Evolutionary conservation across 2,329 filamentous ascomycete genomes (phyloP).

Genomic region (Colletotrichum tamarilloi): DNA sequence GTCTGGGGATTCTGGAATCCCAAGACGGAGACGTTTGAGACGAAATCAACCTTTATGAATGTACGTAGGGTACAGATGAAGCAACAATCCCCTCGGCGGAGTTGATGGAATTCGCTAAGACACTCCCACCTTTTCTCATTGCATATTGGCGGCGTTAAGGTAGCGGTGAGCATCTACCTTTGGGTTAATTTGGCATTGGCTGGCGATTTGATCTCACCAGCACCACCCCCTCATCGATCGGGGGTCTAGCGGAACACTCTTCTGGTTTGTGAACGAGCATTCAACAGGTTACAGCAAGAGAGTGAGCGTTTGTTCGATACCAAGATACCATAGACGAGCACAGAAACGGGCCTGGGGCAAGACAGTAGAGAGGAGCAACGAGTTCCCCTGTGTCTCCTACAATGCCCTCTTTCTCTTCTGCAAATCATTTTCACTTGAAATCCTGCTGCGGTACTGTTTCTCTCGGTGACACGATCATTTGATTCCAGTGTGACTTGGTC

Average conservation of each 20-base stretch:
- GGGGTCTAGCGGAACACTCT: constrained; percentile 1
- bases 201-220: background rate
- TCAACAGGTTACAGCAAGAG: constrained; percentile 11
- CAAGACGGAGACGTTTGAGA: constrained; percentile 57
- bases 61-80: constrained; percentile 37
- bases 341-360: background rate
- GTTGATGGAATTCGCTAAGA: background rate
- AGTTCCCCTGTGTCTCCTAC: background rate
- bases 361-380: background rate
- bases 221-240: background rate
- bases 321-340: constrained; percentile 31
- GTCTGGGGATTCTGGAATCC: constrained; percentile 67
- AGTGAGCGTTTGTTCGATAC: constrained; percentile 27
- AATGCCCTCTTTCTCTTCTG: background rate
- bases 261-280: background rate
- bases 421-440: background rate
- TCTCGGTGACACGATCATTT: background rate
- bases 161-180: constrained; percentile 18
- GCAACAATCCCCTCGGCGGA: constrained; percentile 28
- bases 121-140: background rate
- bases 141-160: constrained; percentile 32
- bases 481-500: background rate
- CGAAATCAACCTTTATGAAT: constrained; percentile 18
- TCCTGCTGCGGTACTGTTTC: background rate
- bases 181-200: constrained; percentile 19